Evolutionary conservation across 2,329 filamentous ascomycete species (phyloP), one percentile per base, ranked within the genome.

Genomic region (Verticillium isaacii): DNA sequence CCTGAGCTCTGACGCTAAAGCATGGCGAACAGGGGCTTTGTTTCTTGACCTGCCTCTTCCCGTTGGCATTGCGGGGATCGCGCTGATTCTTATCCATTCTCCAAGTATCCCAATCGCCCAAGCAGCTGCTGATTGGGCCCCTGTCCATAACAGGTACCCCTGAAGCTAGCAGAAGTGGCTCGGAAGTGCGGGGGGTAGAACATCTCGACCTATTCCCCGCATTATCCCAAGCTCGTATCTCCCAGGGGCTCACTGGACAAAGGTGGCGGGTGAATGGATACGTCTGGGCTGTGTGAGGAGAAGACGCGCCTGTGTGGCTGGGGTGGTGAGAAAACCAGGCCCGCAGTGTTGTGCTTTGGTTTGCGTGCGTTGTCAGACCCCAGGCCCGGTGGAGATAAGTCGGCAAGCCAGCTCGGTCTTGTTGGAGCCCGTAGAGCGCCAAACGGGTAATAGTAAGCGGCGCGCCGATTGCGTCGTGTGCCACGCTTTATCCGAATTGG

Each of bases 21-120:
- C 55, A 19, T 7, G 25, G 25, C n/a, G 25, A 32, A 29, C 57
- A 58, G 57, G 57, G 57, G 57, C 15, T 29, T 17, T n/a, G 29
- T 39, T 58, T 41, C 29, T 36, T 32, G 36, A 58, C 57, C 57
- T 58, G 57, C 57, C 57, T 58, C 23, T 58, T 58, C 57, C 37
- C 39, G 57, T 58, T 58, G 57, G 57, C 23, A 15, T 23, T 50
- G 57, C 57, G 57, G 57, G 57, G 57, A 58, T 50, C 57, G 2
- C 8, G 17, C 15, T 50, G 23, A 52, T 50, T 23, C 56, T 58
- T 58, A 52, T 58, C 57, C 57, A 29, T 34, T 19, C 23, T 41
- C 32, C 15, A 32, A 23, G 57, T 6, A 58, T 5, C 9, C 15
- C 39, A 15, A 32, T 23, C 19, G 57, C 23, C 57, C 32, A 12